Evolutionary conservation across 192 early-diverging fungal genomes (phyloP), one percentile per base, ranked within the genome.

Genomic region (Diversispora eburnea): DNA sequence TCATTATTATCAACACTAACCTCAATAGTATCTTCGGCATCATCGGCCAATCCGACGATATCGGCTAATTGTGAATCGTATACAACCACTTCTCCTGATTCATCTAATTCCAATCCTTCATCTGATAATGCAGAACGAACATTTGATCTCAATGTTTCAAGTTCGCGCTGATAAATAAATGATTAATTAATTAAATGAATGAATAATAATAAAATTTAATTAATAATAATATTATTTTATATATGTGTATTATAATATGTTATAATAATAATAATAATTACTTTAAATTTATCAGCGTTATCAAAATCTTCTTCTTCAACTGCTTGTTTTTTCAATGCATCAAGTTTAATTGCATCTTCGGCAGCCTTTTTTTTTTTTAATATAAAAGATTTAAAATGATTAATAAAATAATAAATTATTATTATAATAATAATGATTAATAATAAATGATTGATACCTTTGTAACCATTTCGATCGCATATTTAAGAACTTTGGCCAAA

Each of bases 261-360:
- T 39, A 39, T 39, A 8, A 62, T 41, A 41, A 43, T 39, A 17
- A 17, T 15, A 17, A 63, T 63, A 59, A 49, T 41, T 77, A 79
- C 89, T 81, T 94, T 92, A n/a, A 88, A 75, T 51, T 85, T 84
- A 61, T 89, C 90, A 5, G 92, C 92, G 67, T 84, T 77, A 61
- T 92, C 91, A 77, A 90, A 94, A 25, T 94, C 91, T 75, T 94
- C 92, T 20, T 79, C 76, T 63, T 87, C 79, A 19, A 89, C 85
- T 9, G 89, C 88, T 41, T 83, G 74, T 22, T 76, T 75, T 75
- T 92, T 92, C 43, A 81, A 70, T 70, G 76, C 70, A 33, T 89
- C 82, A 19, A 91, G 52, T 51, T 64, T 61, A 8, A 10, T n/a
- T 8, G 64, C 45, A 33, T 73, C 72, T 43, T 63, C 33, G 4